Evolutionary conservation across 768 basidiomycete species (phyloP), one percentile per base, ranked within the genome.

Genomic region (Suillus paluster): DNA sequence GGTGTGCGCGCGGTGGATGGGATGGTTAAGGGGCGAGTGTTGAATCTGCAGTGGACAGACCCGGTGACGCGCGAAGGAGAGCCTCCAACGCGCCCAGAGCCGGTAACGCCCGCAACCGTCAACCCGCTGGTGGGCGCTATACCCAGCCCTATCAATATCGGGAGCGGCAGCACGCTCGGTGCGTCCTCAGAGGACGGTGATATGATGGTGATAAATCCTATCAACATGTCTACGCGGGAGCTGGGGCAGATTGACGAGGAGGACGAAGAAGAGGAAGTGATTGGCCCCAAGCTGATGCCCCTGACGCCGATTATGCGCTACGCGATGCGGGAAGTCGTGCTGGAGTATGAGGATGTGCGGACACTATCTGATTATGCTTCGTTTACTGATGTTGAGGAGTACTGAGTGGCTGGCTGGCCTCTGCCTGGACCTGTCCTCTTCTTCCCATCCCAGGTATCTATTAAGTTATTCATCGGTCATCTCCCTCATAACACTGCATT

Each of bases 1-100:
- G 93, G 93, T 4, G 91, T 91, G 50, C 81, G 86, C 10, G 90
- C 90, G 5, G 90, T 94, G 9, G 93, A 94, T 70, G 92, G 90
- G 30, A 90, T 94, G 91, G 84, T 95, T 52, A 86, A 87, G 63
- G 90, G 87, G 1, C 82, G 87, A 57, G 85, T 94, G 55, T 73
- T 92, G 58, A 90, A 92, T 70, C 71, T 92, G 65, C 80, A 90
- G 57, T 92, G 91, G 91, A 90, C 88, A 55, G 89, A 91, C 64
- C 78, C 86, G 1, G 81, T 91, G 27, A 85, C 86, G 53, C 80
- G 76, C 66, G 89, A 90, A 70, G 77, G 73, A 57, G 70, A 77
- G 36, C 64, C 67, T 23, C 69, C 67, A 12, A 62, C 70, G 11
- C 73, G 71, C 60, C 70, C 71, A 9, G 73, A 66, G 4, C 65